Conservation (phyloP, 306 rosid genomes). For the Rosa lucieae region DNA sequence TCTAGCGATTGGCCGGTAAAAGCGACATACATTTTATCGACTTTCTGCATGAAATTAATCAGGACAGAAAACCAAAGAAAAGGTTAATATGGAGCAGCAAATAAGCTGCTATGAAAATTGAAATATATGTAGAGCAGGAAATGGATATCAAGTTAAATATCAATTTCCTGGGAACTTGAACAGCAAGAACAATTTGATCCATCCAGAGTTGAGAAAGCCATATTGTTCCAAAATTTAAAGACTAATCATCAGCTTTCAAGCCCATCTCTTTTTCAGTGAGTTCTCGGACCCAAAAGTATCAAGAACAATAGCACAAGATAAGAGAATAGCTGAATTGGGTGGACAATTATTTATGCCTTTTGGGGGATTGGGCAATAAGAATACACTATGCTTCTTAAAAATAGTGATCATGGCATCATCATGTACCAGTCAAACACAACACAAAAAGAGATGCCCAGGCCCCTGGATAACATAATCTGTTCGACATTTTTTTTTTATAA, state of each 20-base stretch:
- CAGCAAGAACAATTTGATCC: slow-evolving; percentile 1
- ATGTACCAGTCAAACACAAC: not conserved
- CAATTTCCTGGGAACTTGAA: not conserved
- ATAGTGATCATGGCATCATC: not conserved
- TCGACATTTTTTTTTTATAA: not conserved
- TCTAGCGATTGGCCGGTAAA: slow-evolving; percentile 89
- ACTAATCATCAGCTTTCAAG: not conserved
- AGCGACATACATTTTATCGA: slow-evolving; percentile 82
- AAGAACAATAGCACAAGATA: not conserved
- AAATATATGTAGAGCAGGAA: not conserved
- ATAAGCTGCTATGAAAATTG: slow-evolving; percentile 6
- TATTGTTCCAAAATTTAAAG: not conserved
- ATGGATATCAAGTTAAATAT: not conserved
- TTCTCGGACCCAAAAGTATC: not conserved
- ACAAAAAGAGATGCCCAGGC: not conserved
- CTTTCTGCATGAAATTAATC: slow-evolving; percentile 58
- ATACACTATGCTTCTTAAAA: not conserved
- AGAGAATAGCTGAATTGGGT: not conserved
- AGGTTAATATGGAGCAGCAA: not conserved
- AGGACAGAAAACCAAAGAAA: slow-evolving; percentile 17
- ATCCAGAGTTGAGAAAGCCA: not conserved
- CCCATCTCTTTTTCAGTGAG: not conserved
- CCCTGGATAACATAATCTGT: not conserved
- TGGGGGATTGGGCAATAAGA: not conserved
- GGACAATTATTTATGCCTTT: not conserved